Conservation (phyloP, 169 alveolate species). For the Hammondia hammondi region DNA sequence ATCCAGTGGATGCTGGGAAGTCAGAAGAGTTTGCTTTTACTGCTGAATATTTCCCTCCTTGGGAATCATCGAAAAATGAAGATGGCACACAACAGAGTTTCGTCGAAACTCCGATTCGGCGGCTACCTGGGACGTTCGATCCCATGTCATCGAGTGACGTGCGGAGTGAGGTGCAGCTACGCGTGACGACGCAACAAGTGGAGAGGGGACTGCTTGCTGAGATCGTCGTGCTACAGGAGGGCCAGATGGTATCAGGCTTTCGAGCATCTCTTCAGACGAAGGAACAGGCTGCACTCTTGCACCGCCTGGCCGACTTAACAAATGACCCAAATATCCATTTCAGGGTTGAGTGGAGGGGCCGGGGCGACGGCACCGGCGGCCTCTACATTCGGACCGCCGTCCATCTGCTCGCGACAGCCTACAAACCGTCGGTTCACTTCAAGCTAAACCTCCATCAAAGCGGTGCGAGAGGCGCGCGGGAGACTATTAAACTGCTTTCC, state of each 20-base stretch:
- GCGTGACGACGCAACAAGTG: background rate
- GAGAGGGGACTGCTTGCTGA: background rate
- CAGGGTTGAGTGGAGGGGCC: background rate
- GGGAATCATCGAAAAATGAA: background rate
- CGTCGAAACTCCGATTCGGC: background rate
- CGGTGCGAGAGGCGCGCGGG: background rate
- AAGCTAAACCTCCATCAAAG: background rate
- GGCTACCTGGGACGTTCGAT: background rate
- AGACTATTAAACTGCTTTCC: background rate
- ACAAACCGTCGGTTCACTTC: slow-evolving; percentile 38
- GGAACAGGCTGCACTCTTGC: background rate
- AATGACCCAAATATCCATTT: background rate
- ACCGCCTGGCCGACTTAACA: background rate
- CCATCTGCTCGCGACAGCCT: background rate
- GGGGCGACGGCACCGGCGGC: background rate
- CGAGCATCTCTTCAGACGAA: background rate
- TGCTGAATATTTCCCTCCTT: background rate
- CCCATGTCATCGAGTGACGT: background rate
- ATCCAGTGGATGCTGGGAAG: background rate
- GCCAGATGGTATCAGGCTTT: background rate
- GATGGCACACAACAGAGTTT: background rate
- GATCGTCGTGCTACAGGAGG: background rate
- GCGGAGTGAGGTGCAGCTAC: background rate
- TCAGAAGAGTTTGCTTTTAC: background rate
- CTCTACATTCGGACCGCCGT: background rate